Conservation (phyloP, 768 basidiomycete species). For the Suillus clintonianus region DNA sequence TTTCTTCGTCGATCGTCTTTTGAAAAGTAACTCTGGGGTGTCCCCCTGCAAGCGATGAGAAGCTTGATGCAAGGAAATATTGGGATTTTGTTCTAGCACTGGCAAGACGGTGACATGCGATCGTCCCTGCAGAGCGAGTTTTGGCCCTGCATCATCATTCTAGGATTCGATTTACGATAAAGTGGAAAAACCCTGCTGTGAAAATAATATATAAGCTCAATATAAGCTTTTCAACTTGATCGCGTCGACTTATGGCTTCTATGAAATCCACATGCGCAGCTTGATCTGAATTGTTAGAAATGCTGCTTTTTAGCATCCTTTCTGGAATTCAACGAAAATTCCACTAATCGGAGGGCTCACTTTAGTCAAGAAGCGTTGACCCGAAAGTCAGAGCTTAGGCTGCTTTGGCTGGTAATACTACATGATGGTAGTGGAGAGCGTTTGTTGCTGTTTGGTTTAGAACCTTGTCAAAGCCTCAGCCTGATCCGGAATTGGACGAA, state of each 20-base stretch:
- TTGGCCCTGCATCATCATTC: slow-evolving; percentile 1
- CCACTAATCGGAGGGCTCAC: not conserved
- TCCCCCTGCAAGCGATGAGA: not conserved
- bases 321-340: not conserved
- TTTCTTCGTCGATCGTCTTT: not conserved
- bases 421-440: not conserved
- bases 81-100: not conserved
- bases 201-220: not conserved
- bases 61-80: not conserved
- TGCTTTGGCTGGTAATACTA: too few relatives aligned
- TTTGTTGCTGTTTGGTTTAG: not conserved
- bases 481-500: not conserved
- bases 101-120: not conserved
- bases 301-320: not conserved
- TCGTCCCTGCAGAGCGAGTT: not conserved
- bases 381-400: not conserved
- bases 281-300: not conserved
- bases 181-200: slow-evolving; percentile 3
- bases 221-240: not conserved
- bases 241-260: not conserved
- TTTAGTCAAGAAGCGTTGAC: not conserved
- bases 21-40: not conserved
- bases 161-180: not conserved
- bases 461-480: not conserved
- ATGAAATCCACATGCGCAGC: not conserved